These are phyloP conservation scores for Trichosanthes cucumerina DNA, from an alignment of 306 rosid species.

Conservation along the genomic window DNA sequence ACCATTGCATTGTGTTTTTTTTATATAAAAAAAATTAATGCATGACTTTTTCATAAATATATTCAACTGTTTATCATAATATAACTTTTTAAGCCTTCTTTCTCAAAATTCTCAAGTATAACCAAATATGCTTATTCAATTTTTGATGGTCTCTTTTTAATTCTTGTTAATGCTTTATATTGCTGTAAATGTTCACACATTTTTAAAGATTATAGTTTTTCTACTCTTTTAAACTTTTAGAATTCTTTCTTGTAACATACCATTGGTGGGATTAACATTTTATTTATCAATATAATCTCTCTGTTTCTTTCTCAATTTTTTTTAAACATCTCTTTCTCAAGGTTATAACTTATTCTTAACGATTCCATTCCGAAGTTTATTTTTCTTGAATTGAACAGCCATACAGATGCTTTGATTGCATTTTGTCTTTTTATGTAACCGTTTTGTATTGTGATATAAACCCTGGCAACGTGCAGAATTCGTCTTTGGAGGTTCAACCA, in stretches of 20 bases:
- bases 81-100: neutral
- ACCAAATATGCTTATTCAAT: neutral
- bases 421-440: neutral
- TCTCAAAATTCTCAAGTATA: neutral
- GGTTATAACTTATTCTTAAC: neutral
- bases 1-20: neutral
- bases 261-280: too few species aligned
- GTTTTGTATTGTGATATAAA: neutral
- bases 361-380: neutral
- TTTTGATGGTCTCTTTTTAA: neutral
- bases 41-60: neutral
- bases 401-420: neutral
- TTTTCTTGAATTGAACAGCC: neutral
- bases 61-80: neutral
- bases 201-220: too few species aligned
- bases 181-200: too few species aligned
- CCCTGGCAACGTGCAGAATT: slow-evolving; percentile 24
- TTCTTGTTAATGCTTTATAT: too few species aligned
- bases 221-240: too few species aligned
- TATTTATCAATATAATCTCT: too few species aligned
- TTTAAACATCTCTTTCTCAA: neutral
- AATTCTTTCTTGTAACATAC: too few species aligned
- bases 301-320: too few species aligned
- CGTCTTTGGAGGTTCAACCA: slow-evolving; percentile 25
- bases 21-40: neutral